phyloP scores from a whole-genome alignment of 208 protist genomes.

The Acanthamoeba royreba region DNA sequence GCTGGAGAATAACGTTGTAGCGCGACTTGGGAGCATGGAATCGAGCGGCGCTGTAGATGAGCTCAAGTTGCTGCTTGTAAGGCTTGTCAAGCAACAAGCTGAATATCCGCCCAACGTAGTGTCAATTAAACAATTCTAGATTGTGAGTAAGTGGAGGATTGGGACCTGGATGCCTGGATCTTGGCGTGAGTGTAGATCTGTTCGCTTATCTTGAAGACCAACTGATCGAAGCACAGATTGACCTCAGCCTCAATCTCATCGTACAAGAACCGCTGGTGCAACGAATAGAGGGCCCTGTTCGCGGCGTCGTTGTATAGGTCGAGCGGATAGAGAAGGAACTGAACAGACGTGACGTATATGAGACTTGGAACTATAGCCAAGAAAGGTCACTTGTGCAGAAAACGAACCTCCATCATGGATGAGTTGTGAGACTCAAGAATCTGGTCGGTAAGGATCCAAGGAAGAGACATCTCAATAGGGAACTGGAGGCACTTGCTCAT shows the following conservation, averaged over 20 bases:
- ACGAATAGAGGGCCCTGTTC: slow-evolving; percentile 59
- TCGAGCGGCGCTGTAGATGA: slow-evolving; percentile 28
- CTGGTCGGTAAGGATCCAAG: slow-evolving; percentile 81
- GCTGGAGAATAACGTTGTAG: slow-evolving; percentile 68
- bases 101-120: no score
- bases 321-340: slow-evolving; percentile 77
- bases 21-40: slow-evolving; percentile 60
- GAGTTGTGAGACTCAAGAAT: slow-evolving; percentile 66
- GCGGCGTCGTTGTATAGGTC: slow-evolving; percentile 84
- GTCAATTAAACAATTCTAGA: no score
- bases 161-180: slow-evolving; percentile 44
- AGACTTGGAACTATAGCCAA: no score
- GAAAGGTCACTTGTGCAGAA: no score
- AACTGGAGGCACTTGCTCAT: slow-evolving; percentile 71
- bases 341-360: no score
- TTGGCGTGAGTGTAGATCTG: slow-evolving; percentile 77
- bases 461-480: slow-evolving; percentile 82
- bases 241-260: slow-evolving; percentile 84
- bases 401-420: slow-evolving; percentile 34
- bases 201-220: slow-evolving; percentile 76
- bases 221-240: slow-evolving; percentile 81
- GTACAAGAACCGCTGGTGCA: slow-evolving; percentile 76
- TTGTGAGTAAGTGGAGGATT: no score
- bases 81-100: slow-evolving; percentile 66
- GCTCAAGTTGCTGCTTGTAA: slow-evolving; percentile 61